These are phyloP conservation scores for Hymenoscyphus salicellus DNA, from an alignment of 2,329 filamentous ascomycete species.

Conservation along the genomic window DNA sequence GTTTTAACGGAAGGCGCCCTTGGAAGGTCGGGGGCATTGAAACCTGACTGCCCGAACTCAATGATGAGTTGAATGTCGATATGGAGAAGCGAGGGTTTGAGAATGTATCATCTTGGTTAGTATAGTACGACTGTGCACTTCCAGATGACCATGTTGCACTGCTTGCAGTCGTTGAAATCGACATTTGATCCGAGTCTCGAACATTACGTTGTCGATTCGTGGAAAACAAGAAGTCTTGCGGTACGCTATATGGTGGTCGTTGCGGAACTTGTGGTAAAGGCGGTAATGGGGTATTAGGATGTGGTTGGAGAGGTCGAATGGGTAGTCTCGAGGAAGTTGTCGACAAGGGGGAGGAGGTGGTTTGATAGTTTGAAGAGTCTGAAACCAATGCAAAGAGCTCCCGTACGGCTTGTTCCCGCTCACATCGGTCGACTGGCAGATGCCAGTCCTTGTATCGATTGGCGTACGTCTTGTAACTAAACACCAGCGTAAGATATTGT, in stretches of 20 bases:
- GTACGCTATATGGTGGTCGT: slow-evolving; percentile 5
- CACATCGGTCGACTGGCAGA: slow-evolving; percentile 23
- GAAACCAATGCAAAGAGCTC: slow-evolving; percentile 26
- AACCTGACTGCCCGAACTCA: slow-evolving; percentile 17
- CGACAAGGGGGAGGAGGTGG: background rate
- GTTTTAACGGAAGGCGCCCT: slow-evolving; percentile 9
- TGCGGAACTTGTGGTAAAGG: slow-evolving; percentile 4
- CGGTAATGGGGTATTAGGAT: slow-evolving; percentile 8
- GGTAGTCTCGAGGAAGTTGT: slow-evolving; percentile 11
- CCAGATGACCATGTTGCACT: slow-evolving; percentile 21
- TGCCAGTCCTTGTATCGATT: slow-evolving; percentile 30
- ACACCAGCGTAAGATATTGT: slow-evolving; percentile 8
- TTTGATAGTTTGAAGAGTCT: slow-evolving; percentile 12
- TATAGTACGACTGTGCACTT: slow-evolving; percentile 17
- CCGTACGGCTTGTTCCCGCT: slow-evolving; percentile 24
- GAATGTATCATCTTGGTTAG: slow-evolving; percentile 21
- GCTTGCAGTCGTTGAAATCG: slow-evolving; percentile 15
- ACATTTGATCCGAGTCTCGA: slow-evolving; percentile 18
- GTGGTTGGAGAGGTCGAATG: slow-evolving; percentile 18
- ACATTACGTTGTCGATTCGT: slow-evolving; percentile 7
- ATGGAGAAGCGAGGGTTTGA: slow-evolving; percentile 22
- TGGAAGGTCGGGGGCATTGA: slow-evolving; percentile 1
- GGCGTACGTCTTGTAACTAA: slow-evolving; percentile 31
- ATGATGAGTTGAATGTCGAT: slow-evolving; percentile 23
- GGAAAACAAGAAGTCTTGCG: slow-evolving; percentile 10